Percentiles rank a stretch among this genome's conserved stretches.
Evolutionary conservation across 495 filamentous ascomycete species (phyloP).

Genomic region (Penicillium parvum): DNA sequence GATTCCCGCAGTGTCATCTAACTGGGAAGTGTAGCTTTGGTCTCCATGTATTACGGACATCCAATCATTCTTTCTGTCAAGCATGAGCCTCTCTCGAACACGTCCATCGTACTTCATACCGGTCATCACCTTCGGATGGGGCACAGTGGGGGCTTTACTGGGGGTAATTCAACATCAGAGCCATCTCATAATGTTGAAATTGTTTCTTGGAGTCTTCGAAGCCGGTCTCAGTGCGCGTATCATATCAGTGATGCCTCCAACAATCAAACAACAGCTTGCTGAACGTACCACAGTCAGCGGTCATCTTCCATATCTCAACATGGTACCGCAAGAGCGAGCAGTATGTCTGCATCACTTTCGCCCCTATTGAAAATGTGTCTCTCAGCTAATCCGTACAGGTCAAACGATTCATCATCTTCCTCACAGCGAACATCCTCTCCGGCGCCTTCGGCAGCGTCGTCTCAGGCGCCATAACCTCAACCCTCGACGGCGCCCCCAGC

Average conservation of each 20-base stretch:
- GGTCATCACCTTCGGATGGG: slow-evolving; percentile 36
- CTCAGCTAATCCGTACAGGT: too few species aligned
- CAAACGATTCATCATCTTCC: slow-evolving; percentile 36
- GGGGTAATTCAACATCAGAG: slow-evolving; percentile 33
- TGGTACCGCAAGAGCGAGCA: slow-evolving; percentile 47
- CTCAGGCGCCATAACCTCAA: slow-evolving; percentile 35
- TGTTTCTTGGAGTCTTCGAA: slow-evolving; percentile 34
- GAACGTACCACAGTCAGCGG: slow-evolving; percentile 29
- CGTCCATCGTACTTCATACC: slow-evolving; percentile 34
- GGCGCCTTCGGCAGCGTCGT: slow-evolving; percentile 45
- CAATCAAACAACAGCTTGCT: too few species aligned
- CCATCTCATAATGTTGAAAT: slow-evolving; percentile 33
- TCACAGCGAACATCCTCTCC: slow-evolving; percentile 36
- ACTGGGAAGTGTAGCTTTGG: too few species aligned
- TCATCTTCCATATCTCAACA: slow-evolving; percentile 39
- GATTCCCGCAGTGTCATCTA: not conserved
- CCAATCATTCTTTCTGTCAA: too few species aligned
- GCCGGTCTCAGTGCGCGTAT: slow-evolving; percentile 28
- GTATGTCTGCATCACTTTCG: too few species aligned
- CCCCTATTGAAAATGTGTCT: too few species aligned
- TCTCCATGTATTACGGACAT: too few species aligned
- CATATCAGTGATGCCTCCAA: not conserved
- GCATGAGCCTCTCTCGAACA: slow-evolving; percentile 32
- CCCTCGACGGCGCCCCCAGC: slow-evolving; percentile 33
- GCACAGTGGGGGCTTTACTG: slow-evolving; percentile 28